Conservation (phyloP, 192 early-diverging fungal genomes). For the Geranomyces michiganensis region DNA sequence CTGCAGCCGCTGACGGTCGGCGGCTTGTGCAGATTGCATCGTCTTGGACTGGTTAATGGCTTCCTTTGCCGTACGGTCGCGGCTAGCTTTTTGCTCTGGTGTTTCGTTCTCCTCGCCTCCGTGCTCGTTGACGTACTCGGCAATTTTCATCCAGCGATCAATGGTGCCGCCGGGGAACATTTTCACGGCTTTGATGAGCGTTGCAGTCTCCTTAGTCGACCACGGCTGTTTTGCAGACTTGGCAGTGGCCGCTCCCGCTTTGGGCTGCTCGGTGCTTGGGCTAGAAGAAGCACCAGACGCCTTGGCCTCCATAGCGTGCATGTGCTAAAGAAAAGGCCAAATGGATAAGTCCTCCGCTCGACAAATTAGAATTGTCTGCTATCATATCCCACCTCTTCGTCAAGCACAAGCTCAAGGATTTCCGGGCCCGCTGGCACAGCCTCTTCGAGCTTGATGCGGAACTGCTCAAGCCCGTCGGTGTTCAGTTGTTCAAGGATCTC, state of each 20-base stretch:
- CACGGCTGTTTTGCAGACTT: constrained; percentile 51
- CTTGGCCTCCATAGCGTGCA: constrained; percentile 18
- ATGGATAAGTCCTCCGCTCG: no score
- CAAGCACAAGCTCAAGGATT: constrained; percentile 37
- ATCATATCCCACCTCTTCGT: constrained; percentile 30
- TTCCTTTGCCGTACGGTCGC: constrained; percentile 64
- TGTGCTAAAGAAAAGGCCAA: constrained; percentile 14
- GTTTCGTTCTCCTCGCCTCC: constrained; percentile 54
- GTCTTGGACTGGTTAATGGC: constrained; percentile 71
- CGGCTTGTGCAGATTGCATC: constrained; percentile 59
- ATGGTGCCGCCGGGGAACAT: constrained; percentile 79
- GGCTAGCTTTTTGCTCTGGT: constrained; percentile 22
- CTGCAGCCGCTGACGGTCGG: constrained; percentile 45
- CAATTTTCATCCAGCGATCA: constrained; percentile 77
- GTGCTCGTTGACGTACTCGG: constrained; percentile 76
- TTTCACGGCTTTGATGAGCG: constrained; percentile 80
- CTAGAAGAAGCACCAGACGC: constrained; percentile 3
- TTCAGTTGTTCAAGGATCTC: constrained; percentile 64
- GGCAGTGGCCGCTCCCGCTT: neutral
- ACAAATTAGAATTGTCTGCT: neutral
- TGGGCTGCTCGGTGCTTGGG: constrained; percentile 4
- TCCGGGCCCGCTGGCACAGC: constrained; percentile 31
- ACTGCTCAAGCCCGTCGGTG: constrained; percentile 45
- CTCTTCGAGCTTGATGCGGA: constrained; percentile 47
- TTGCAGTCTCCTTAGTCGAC: constrained; percentile 70